Conservation (phyloP, 129 eudicot genomes). For the Heracleum sosnowskyi region DNA sequence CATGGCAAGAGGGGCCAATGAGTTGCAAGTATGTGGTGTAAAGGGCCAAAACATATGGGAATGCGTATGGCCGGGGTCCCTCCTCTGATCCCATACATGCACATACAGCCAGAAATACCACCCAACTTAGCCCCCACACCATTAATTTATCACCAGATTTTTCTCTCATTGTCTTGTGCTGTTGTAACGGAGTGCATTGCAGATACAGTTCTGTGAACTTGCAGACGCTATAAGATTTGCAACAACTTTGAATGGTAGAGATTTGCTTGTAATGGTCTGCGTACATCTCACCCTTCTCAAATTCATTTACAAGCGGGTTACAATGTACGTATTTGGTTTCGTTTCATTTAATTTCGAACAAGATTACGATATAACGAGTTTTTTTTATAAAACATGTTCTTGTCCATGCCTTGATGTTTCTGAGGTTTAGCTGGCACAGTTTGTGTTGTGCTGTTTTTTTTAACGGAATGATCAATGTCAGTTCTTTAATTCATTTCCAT, state of each 20-base stretch:
- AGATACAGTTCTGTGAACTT: background rate
- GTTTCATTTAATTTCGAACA: too few relatives aligned
- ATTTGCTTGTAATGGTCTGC: background rate
- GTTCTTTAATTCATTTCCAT: background rate
- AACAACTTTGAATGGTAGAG: background rate
- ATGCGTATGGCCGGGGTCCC: background rate
- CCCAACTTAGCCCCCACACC: slow-evolving; percentile 18
- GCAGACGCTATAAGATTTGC: background rate
- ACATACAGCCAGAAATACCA: slow-evolving; percentile 12
- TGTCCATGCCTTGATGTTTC: background rate
- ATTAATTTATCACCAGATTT: background rate
- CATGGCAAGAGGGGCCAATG: slow-evolving; percentile 14
- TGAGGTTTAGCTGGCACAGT: background rate
- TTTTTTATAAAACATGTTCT: too few relatives aligned
- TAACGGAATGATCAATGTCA: background rate
- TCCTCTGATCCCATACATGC: slow-evolving; percentile 4
- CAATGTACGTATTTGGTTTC: too few relatives aligned
- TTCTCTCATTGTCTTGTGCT: background rate
- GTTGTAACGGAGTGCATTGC: background rate
- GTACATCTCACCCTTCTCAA: too few relatives aligned
- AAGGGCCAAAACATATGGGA: slow-evolving; percentile 9
- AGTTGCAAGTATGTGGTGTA: slow-evolving; percentile 23
- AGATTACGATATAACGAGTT: too few relatives aligned
- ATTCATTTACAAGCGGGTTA: too few relatives aligned
- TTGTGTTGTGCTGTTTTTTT: background rate